These are phyloP conservation scores for Gautieria morchelliformis DNA, from an alignment of 768 basidiomycete genomes.

Conservation along the genomic window DNA sequence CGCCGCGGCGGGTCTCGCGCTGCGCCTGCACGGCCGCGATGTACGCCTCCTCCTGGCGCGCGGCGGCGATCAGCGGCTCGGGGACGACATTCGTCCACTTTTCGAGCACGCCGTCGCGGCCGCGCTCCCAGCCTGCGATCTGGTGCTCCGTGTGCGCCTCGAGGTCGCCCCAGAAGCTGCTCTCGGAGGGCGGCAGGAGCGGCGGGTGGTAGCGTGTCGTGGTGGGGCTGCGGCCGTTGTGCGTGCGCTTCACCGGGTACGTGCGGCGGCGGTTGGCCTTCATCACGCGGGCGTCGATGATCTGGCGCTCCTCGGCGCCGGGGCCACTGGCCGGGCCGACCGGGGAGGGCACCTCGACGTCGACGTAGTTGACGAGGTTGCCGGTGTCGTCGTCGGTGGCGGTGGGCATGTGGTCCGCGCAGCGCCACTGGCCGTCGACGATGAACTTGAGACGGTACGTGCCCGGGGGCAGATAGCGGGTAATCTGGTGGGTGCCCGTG, in stretches of 20 bases:
- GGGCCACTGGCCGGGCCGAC: slow-evolving; percentile 6
- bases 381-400: slow-evolving; percentile 89
- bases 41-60: slow-evolving; percentile 75
- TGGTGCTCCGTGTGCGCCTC: slow-evolving; percentile 25
- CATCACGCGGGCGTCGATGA: slow-evolving; percentile 16
- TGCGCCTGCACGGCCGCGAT: slow-evolving; percentile 32
- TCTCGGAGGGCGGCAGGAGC: slow-evolving; percentile 4
- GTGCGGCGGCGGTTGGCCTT: slow-evolving; percentile 15
- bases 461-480: slow-evolving; percentile 63
- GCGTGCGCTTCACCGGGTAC: slow-evolving; percentile 14
- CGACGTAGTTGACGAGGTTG: slow-evolving; percentile 88
- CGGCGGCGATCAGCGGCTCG: slow-evolving; percentile 65
- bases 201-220: slow-evolving; percentile 18
- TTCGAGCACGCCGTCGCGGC: slow-evolving; percentile 5
- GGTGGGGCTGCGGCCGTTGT: slow-evolving; percentile 23
- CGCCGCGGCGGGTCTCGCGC: slow-evolving; percentile 15
- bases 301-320: slow-evolving; percentile 13
- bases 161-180: slow-evolving; percentile 14
- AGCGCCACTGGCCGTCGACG: slow-evolving; percentile 79
- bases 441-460: slow-evolving; percentile 94
- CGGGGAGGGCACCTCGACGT: slow-evolving; percentile 38
- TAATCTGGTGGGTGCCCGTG: slow-evolving; percentile 21
- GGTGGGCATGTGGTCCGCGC: slow-evolving; percentile 48
- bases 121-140: slow-evolving; percentile 17
- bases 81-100: slow-evolving; percentile 81